Conservation (phyloP, 2,329 filamentous ascomycete genomes). For the Colletotrichum lindemuthianum region DNA sequence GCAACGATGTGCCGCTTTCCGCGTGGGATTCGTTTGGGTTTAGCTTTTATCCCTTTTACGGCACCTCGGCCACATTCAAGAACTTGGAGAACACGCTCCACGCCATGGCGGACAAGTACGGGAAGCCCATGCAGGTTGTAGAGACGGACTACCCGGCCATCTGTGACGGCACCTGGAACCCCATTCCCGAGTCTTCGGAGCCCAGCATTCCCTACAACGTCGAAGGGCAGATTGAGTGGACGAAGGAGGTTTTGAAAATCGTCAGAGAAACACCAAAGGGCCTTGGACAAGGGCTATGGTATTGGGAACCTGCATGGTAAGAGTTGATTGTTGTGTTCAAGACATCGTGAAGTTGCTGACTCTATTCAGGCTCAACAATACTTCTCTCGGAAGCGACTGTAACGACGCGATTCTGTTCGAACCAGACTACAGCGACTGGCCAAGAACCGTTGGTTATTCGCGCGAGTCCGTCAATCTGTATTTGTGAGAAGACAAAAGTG, state of each 20-base stretch:
- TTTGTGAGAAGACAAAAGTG: not conserved
- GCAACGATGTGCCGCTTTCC: slow-evolving; percentile 29
- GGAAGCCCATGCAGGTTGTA: slow-evolving; percentile 30
- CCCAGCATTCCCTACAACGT: slow-evolving; percentile 31
- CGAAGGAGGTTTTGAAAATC: slow-evolving; percentile 17
- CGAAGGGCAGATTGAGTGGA: slow-evolving; percentile 25
- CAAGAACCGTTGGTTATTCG: slow-evolving; percentile 27
- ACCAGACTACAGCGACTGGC: slow-evolving; percentile 30
- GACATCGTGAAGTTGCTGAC: not conserved
- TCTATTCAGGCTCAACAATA: slow-evolving; percentile 16
- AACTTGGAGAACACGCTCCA: slow-evolving; percentile 20
- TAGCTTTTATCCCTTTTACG: slow-evolving; percentile 34
- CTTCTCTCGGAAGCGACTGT: slow-evolving; percentile 29
- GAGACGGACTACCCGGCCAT: slow-evolving; percentile 33
- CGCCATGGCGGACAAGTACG: slow-evolving; percentile 27
- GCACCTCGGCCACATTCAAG: slow-evolving; percentile 30
- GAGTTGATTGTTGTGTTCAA: no score
- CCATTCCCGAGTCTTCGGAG: slow-evolving; percentile 27
- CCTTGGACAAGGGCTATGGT: slow-evolving; percentile 26
- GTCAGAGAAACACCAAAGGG: slow-evolving; percentile 24
- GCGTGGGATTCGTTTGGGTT: slow-evolving; percentile 29
- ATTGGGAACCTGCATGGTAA: slow-evolving; percentile 19
- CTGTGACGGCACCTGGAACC: slow-evolving; percentile 31
- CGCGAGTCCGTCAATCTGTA: slow-evolving; percentile 23
- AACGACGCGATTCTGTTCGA: slow-evolving; percentile 31